Evolutionary conservation across 352 stramenopile species (phyloP), one percentile per base, ranked within the genome.

Genomic region (Globisporangium echinulatum): DNA sequence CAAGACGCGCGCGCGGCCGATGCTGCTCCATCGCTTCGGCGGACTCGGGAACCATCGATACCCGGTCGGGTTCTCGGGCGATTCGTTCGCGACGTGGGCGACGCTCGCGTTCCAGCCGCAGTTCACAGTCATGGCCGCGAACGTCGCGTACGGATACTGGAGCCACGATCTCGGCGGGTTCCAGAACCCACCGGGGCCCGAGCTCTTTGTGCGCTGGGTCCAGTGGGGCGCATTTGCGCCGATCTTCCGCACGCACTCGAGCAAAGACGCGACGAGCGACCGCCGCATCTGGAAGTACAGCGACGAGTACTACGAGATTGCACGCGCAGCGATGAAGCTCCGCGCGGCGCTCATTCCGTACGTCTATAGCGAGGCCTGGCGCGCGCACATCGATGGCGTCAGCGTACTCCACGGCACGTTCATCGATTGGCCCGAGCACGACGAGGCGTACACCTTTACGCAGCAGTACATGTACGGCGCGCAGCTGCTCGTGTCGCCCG

Each of bases 11-110:
- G 51, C 59, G 43, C 70, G 76, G 15, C 66, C 65, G 2, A 61
- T 83, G 51, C 44, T 85, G 8, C 60, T 87, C 15, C 70, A 74
- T 56, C 67, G 76, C 19, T 86, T 68, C 40, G 76, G 76, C 5
- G 76, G 76, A 5, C 55, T 87, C 8, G 76, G 76, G 40, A 82
- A 68, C 55, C 76, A 86, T 42, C 68, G 76, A 4, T 86, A 87
- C 57, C 72, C 69, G 2, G 64, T 83, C 25, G 72, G 74, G 19
- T 86, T 86, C 61, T 80, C 68, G 3, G 76, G 76, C 15, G 76
- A 86, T 54, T 68, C 71, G 5, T 66, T 63, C 19, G 53, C 70
- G 17, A 61, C 52, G 7, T 85, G 76, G 76, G 62, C 65, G 8
- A 63, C 61, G 10, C 57, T 85, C 7, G 14, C 55, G 7, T 83